These are phyloP conservation scores for Pezicula carpinea DNA, from an alignment of 2,329 filamentous ascomycete genomes.

Conservation along the genomic window DNA sequence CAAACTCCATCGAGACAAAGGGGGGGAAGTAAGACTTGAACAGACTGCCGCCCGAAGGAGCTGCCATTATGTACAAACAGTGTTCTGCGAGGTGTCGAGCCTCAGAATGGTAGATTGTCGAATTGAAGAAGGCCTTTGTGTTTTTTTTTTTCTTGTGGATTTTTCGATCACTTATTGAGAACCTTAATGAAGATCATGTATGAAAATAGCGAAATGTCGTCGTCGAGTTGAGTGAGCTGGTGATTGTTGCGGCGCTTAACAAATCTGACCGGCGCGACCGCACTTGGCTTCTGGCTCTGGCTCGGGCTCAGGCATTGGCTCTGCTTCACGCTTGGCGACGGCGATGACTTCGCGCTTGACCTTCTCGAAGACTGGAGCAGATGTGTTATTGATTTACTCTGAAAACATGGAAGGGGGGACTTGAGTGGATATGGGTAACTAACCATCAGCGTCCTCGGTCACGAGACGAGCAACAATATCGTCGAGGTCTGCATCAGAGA, in stretches of 20 bases:
- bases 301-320: conserved; percentile 26
- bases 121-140: no score
- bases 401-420: not conserved
- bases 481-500: conserved; percentile 5
- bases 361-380: conserved; percentile 9
- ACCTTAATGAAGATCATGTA: no score
- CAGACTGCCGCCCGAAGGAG: no score
- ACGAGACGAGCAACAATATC: conserved; percentile 8
- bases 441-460: conserved; percentile 11
- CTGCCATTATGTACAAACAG: no score
- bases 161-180: no score
- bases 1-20: no score
- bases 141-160: no score
- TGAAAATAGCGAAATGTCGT: no score
- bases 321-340: conserved; percentile 19
- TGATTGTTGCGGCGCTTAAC: conserved; percentile 18
- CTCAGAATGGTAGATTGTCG: no score
- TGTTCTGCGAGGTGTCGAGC: no score
- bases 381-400: no score
- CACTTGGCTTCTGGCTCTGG: conserved; percentile 13
- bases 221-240: conserved; percentile 14
- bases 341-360: conserved; percentile 25
- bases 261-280: conserved; percentile 10
- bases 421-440: conserved; percentile 1
- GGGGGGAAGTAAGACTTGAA: no score